Evolutionary conservation across 2,329 filamentous ascomycete species (phyloP).

Genomic region (Fusarium nelsonii): DNA sequence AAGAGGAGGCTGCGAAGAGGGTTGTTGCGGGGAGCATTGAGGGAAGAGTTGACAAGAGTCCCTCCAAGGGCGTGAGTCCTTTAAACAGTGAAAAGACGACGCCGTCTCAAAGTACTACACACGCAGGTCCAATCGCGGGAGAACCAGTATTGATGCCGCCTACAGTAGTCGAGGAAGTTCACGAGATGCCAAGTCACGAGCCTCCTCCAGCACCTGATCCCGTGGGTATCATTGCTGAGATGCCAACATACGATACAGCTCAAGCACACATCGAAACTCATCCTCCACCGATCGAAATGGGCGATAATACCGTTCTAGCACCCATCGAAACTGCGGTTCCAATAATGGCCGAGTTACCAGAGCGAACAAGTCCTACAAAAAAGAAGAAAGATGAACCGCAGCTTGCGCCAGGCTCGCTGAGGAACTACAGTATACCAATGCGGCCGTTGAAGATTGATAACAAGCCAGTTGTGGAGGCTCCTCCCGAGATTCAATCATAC

Average conservation of each 20-base stretch:
- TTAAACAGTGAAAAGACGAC: slow-evolving; percentile 49
- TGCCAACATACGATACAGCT: slow-evolving; percentile 60
- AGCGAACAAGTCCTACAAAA: slow-evolving; percentile 50
- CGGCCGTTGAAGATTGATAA: slow-evolving; percentile 29
- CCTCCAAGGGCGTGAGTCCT: slow-evolving; percentile 48
- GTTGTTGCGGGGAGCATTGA: slow-evolving; percentile 44
- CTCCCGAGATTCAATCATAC: slow-evolving; percentile 34
- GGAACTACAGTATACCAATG: slow-evolving; percentile 18
- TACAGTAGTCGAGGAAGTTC: slow-evolving; percentile 47
- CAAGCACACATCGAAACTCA: slow-evolving; percentile 57
- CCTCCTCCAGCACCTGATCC: slow-evolving; percentile 52
- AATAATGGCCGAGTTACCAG: slow-evolving; percentile 56
- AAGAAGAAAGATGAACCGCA: slow-evolving; percentile 39
- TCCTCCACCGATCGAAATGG: slow-evolving; percentile 61
- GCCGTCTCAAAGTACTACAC: slow-evolving; percentile 44
- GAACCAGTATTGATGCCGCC: slow-evolving; percentile 36
- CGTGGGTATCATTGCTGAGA: slow-evolving; percentile 61
- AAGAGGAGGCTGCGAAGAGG: slow-evolving; percentile 52
- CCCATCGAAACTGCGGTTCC: slow-evolving; percentile 51
- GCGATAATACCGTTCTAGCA: slow-evolving; percentile 54
- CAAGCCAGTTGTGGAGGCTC: slow-evolving; percentile 8
- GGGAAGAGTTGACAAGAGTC: slow-evolving; percentile 29
- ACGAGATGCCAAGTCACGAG: slow-evolving; percentile 50
- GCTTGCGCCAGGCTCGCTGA: slow-evolving; percentile 31
- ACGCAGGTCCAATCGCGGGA: slow-evolving; percentile 14